Percentiles rank a stretch among this genome's conserved stretches.
These are phyloP conservation scores for Monilinia aucupariae DNA, from an alignment of 2,329 filamentous ascomycete genomes.

Conservation along the genomic window DNA sequence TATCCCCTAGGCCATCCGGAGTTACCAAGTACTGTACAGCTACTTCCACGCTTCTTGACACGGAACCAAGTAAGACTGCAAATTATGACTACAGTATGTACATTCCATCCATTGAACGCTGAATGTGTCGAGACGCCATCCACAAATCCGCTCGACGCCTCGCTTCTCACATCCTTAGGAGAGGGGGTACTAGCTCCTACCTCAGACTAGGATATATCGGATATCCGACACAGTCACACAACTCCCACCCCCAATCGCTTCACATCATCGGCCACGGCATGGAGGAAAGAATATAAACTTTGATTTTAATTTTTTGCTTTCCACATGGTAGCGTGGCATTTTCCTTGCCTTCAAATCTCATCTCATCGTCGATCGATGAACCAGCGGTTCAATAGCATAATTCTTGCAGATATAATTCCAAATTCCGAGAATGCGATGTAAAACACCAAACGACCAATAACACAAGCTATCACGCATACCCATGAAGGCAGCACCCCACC, in stretches of 20 bases:
- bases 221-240: not conserved
- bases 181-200: not conserved
- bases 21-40: not conserved
- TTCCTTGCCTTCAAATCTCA: too few relatives aligned
- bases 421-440: not conserved
- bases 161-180: slow-evolving; percentile 1
- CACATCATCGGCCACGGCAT: not conserved
- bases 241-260: not conserved
- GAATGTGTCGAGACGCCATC: not conserved
- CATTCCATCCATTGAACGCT: not conserved
- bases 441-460: not conserved
- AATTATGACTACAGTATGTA: not conserved
- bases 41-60: not conserved
- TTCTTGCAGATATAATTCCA: not conserved
- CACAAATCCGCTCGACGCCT: not conserved
- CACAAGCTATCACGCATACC: too few relatives aligned
- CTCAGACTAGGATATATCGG: not conserved
- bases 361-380: not conserved
- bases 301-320: too few relatives aligned
- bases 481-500: too few relatives aligned
- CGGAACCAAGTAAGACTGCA: not conserved
- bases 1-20: not conserved
- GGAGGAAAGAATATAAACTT: too few relatives aligned
- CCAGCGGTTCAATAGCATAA: not conserved
- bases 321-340: not conserved